Base-by-base conservation (phyloP, 2,329 filamentous ascomycete species). In the Aspergillus hortae region DNA sequence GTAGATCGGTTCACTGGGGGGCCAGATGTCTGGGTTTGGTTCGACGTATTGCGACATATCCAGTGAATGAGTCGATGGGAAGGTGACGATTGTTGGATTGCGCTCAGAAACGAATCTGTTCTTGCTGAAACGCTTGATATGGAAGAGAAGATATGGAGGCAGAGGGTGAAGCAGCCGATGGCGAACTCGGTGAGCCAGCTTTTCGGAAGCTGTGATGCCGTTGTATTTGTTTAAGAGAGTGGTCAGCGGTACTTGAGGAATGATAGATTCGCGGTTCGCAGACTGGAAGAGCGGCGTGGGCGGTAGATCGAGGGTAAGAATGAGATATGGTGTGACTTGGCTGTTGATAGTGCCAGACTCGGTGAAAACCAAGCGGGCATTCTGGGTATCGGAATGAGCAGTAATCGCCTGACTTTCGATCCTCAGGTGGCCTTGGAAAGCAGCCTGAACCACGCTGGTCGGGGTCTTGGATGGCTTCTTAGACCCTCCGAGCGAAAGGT, bases 31-130 rank as follows among this genome's bases (percentile, higher is more conserved):
- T 0, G 90, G 88, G 64, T 92, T 90, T 0, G 92, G 92, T 74
- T 97, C 90, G 11, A 96, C 90, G 64, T 94, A 97, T 0, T 92
- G 91, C 4, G 86, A 81, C 78, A 96, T 86, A 69, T 99, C 91
- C 7, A 99, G 83, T 40, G 87, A 84, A 66, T 87, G 82, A 4
- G 90, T 83, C 6, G 90, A 87, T 58, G 92, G 90, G 71, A 97
- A 99, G 0, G 92, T 97, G 57, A 99, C 94, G 65, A 99, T 99
- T 9, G 94, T 99, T 1, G 92, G 94, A 70, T 99, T 99, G 46
- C 94, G 88, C 74, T 97, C 92, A 2, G 88, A 84, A 17, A 99
- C 89, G 67, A 99, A 99, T 70, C 96, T 96, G 78, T 99, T 99
- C 60, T 88, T 86, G 61, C 87, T 90, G 80, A 99, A 99, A 61